Evolutionary conservation across 2,329 filamentous ascomycete genomes (phyloP).

Genomic region (Fusarium nygamai): DNA sequence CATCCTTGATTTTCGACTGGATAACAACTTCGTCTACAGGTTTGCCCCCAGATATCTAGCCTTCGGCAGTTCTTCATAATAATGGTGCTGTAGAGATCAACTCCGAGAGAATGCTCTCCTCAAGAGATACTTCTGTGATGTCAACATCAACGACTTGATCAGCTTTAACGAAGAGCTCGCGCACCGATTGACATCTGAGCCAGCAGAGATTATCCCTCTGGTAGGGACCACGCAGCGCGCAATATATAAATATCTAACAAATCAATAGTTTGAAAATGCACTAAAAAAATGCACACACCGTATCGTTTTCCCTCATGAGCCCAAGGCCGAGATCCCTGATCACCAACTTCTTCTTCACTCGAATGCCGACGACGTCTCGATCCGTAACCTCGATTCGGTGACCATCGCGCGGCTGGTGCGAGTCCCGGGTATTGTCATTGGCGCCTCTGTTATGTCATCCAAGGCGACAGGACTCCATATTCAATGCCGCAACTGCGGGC

Average conservation of each 20-base stretch:
- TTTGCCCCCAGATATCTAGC: constrained; percentile 51
- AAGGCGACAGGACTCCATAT: constrained; percentile 90
- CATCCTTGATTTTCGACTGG: constrained; percentile 90
- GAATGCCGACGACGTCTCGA: constrained; percentile 87
- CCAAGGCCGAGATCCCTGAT: constrained; percentile 77
- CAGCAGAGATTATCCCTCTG: constrained; percentile 90
- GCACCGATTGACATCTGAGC: constrained; percentile 87
- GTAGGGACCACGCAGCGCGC: constrained; percentile 59
- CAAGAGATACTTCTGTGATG: constrained; percentile 94
- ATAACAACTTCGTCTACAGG: constrained; percentile 96
- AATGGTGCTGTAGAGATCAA: constrained; percentile 75
- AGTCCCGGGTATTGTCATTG: constrained; percentile 97
- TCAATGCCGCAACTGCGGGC: constrained; percentile 86
- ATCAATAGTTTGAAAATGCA: constrained; percentile 82
- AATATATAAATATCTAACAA: constrained; percentile 1
- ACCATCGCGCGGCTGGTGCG: constrained; percentile 95
- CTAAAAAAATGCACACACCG: constrained; percentile 91
- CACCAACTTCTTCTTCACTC: constrained; percentile 97
- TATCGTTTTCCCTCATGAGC: constrained; percentile 85
- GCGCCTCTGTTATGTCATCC: constrained; percentile 94
- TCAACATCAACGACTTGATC: constrained; percentile 95
- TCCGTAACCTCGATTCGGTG: constrained; percentile 91
- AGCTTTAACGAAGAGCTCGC: constrained; percentile 96
- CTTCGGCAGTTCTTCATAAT: background rate
- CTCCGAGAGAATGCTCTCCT: constrained; percentile 93